Base-by-base conservation (phyloP, 2,329 filamentous ascomycete genomes). In the Fusarium compactum region DNA sequence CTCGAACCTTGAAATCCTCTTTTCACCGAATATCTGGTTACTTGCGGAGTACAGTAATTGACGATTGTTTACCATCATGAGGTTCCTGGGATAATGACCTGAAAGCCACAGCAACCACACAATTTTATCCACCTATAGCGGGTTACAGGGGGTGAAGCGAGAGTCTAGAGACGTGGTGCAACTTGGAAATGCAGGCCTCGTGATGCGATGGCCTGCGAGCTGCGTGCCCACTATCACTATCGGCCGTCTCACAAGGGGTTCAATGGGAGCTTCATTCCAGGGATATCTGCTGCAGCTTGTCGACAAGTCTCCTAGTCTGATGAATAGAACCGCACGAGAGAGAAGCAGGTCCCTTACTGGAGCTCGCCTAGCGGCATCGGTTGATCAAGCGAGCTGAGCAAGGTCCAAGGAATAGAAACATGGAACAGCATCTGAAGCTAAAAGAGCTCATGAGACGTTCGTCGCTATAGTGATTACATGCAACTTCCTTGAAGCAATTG, bases 151-250 rank as follows among this genome's bases (percentile, higher is more conserved):
- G 69, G 65, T 71, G 56, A 71, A 71, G 69, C 65, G 60, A 71
- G 60, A 56, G 34, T 51, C 58, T 59, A 46, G 47, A 51, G 52
- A 67, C 53, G 51, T 69, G 45, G 69, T 62, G 54, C 50, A 71
- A 71, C 68, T 71, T 65, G 68, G 43, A 69, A 65, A 71, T 71
- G 68, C 64, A 71, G 61, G 68, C 68, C 68, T 65, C 64, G 68
- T 71, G 68, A 71, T 71, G 68, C 56, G 24, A 58, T 71, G 55
- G 62, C 40, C 67, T 70, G 57, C 66, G 46, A 53, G 50, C 50
- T 53, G 41, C 32, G 41, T 53, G 54, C 52, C 68, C 64, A 69
- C 68, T 69, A 53, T 51, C 46, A 55, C 64, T 65, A 50, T 46
- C 38, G 47, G 45, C 27, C 51, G 62, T 55, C 64, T 67, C 52